phyloP scores from a whole-genome alignment of 495 filamentous ascomycete genomes.

The Margaritispora aquatica region DNA sequence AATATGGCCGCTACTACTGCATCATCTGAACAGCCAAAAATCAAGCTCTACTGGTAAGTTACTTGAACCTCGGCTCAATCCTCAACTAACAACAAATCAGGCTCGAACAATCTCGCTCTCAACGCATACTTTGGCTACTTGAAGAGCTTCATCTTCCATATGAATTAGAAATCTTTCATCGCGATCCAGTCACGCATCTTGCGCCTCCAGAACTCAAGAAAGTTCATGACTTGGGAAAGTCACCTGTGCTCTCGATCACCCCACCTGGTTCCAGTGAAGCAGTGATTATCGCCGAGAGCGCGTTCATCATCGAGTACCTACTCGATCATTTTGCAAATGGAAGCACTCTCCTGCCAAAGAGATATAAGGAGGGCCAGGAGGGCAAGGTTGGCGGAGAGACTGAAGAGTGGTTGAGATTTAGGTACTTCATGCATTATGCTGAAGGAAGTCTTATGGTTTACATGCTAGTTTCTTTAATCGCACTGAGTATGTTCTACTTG shows the following conservation, averaged over 20 bases:
- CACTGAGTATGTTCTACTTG: constrained; percentile 20
- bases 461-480: constrained; percentile 9
- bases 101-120: constrained; percentile 73
- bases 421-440: constrained; percentile 75
- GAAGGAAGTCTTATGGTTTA: constrained; percentile 70
- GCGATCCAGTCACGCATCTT: constrained; percentile 44
- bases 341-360: constrained; percentile 54
- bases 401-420: constrained; percentile 69
- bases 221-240: constrained; percentile 81
- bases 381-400: constrained; percentile 59
- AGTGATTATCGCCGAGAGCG: constrained; percentile 73
- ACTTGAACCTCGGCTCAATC: not conserved
- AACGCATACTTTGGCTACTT: constrained; percentile 84
- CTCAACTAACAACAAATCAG: constrained; percentile 32
- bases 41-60: constrained; percentile 70
- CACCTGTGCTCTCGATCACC: constrained; percentile 61
- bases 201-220: constrained; percentile 69
- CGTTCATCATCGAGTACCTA: constrained; percentile 73
- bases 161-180: constrained; percentile 68
- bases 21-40: constrained; percentile 42
- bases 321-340: constrained; percentile 59
- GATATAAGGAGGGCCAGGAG: constrained; percentile 51
- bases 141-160: constrained; percentile 78
- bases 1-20: constrained; percentile 4
- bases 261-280: constrained; percentile 38